Percentiles rank a stretch among this genome's conserved stretches.
These are phyloP conservation scores for Starmerella bacillaris DNA, from an alignment of 805 yeast genomes.

Conservation along the genomic window DNA sequence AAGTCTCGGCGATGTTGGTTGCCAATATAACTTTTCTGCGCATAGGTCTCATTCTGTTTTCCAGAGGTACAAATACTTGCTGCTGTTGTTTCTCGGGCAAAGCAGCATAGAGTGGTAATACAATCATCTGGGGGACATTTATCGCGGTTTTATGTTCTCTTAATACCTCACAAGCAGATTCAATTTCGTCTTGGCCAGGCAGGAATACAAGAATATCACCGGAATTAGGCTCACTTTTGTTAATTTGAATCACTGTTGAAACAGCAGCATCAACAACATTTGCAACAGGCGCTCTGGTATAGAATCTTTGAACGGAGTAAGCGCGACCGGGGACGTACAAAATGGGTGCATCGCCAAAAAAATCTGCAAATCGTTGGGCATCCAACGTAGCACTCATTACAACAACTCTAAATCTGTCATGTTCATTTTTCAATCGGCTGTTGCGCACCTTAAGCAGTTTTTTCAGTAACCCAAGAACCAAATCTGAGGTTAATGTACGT, in stretches of 20 bases:
- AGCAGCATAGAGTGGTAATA: constrained; percentile 86
- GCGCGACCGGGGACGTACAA: constrained; percentile 77
- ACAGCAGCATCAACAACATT: constrained; percentile 71
- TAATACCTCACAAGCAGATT: constrained; percentile 51
- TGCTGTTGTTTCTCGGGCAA: constrained; percentile 71
- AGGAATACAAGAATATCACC: constrained; percentile 89
- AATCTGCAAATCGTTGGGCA: constrained; percentile 65
- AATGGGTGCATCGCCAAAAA: constrained; percentile 43
- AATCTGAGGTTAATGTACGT: constrained; percentile 78
- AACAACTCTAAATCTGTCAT: constrained; percentile 53
- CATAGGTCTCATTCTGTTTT: constrained; percentile 35
- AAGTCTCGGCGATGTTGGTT: constrained; percentile 95
- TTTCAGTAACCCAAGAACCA: constrained; percentile 75
- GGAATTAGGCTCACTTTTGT: constrained; percentile 47
- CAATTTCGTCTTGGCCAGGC: constrained; percentile 97
- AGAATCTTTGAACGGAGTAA: constrained; percentile 62
- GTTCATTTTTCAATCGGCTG: too few species aligned
- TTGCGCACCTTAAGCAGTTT: constrained; percentile 37
- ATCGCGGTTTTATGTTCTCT: constrained; percentile 36
- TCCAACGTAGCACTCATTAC: constrained; percentile 96
- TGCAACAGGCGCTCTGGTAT: constrained; percentile 45
- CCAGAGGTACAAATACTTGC: constrained; percentile 51
- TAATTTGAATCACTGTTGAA: constrained; percentile 58
- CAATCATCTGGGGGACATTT: constrained; percentile 56
- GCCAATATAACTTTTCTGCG: constrained; percentile 69